These are phyloP conservation scores for Boletus subparvulus DNA, from an alignment of 768 basidiomycete species.

Conservation along the genomic window DNA sequence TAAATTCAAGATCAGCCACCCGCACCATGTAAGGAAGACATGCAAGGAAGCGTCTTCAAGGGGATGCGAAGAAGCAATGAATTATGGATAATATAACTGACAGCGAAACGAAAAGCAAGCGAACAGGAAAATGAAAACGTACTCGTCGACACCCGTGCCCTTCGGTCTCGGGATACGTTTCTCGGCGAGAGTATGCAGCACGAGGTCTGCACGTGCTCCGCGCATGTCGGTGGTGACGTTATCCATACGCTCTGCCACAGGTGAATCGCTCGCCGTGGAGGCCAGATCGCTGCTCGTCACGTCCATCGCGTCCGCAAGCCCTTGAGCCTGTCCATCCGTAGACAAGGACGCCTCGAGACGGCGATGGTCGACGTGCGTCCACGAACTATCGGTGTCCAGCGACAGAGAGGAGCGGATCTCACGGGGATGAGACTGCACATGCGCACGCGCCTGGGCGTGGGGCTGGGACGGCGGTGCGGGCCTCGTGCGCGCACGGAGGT, in stretches of 20 bases:
- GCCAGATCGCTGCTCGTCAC: constrained; percentile 51
- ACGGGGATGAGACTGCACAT: constrained; percentile 11
- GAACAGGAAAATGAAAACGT: constrained; percentile 26
- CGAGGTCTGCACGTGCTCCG: constrained; percentile 25
- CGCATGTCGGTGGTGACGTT: constrained; percentile 32
- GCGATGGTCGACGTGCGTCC: constrained; percentile 67
- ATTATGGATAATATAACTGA: background rate
- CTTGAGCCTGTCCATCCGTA: constrained; percentile 5
- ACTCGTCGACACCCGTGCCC: constrained; percentile 73
- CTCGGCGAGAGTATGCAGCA: constrained; percentile 54
- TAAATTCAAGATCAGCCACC: constrained; percentile 5
- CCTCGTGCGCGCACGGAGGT: constrained; percentile 3
- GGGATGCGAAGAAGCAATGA: background rate
- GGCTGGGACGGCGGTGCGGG: constrained; percentile 18
- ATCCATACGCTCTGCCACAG: constrained; percentile 34
- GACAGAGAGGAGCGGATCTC: constrained; percentile 20
- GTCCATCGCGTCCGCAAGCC: constrained; percentile 31
- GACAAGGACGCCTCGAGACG: constrained; percentile 16
- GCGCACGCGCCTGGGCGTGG: constrained; percentile 14
- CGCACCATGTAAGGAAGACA: background rate
- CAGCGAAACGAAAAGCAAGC: background rate
- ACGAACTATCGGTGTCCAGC: constrained; percentile 57
- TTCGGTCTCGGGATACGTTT: constrained; percentile 61
- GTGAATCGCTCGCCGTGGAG: constrained; percentile 48
- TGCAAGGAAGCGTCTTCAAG: background rate